Percentiles rank a stretch among this genome's conserved stretches.
phyloP scores from a whole-genome alignment of 139 green algal genomes.

The Picochlorum sp. region DNA sequence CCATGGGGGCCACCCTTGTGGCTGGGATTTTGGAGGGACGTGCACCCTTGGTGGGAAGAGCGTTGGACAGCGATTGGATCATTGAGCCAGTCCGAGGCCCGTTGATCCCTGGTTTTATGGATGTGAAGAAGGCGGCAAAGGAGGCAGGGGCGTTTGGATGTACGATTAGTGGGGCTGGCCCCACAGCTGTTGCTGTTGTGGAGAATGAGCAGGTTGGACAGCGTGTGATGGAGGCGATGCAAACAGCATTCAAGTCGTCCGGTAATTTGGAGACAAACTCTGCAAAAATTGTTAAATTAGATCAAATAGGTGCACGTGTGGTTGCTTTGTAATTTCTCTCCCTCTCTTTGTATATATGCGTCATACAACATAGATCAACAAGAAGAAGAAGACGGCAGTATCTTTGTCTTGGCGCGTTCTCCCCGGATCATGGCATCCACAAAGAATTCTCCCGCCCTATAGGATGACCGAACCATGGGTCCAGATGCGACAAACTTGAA shows the following conservation, averaged over 20 bases:
- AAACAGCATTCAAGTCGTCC: conserved; percentile 46
- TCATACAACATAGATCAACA: background rate
- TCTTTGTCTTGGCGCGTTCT: background rate
- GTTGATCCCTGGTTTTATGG: conserved; percentile 87
- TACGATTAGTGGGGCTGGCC: conserved; percentile 93
- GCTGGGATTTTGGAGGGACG: conserved; percentile 74
- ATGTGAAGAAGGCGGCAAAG: conserved; percentile 83
- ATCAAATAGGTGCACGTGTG: conserved; percentile 43
- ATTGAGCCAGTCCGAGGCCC: conserved; percentile 85
- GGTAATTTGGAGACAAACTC: conserved; percentile 62
- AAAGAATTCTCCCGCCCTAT: conserved; percentile 80
- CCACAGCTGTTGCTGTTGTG: conserved; percentile 91
- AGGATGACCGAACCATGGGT: conserved; percentile 89
- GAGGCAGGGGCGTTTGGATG: conserved; percentile 81
- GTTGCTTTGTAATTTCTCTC: background rate
- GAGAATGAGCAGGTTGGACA: conserved; percentile 45
- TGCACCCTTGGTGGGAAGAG: conserved; percentile 58
- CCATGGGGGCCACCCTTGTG: conserved; percentile 74
- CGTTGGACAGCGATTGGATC: conserved; percentile 83
- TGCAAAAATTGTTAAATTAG: conserved; percentile 52
- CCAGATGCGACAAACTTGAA: conserved; percentile 93
- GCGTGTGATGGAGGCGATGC: conserved; percentile 71
- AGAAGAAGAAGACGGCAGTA: background rate
- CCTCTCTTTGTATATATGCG: background rate
- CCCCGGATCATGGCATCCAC: conserved; percentile 16